A percentile compares a stretch with the other conserved stretches of the same genome.
Conservation (phyloP, 2,329 filamentous ascomycete species). For the Colletotrichum lindemuthianum region DNA sequence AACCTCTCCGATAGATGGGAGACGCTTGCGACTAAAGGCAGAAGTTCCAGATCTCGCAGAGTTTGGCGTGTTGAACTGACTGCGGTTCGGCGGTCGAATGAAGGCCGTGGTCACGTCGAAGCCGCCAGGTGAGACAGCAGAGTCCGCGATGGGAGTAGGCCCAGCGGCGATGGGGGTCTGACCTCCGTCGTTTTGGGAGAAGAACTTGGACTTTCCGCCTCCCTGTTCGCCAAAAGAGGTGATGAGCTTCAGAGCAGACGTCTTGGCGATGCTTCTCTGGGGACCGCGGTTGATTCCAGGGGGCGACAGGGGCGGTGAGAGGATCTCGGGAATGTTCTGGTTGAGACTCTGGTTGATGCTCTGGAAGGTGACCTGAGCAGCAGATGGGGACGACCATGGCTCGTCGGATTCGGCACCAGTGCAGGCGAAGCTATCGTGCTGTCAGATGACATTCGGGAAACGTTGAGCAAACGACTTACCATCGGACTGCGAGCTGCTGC, state of each 20-base stretch:
- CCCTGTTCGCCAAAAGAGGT: conserved; percentile 80
- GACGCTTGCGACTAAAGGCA: conserved; percentile 69
- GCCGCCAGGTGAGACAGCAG: conserved; percentile 76
- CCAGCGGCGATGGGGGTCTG: conserved; percentile 82
- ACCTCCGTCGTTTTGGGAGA: conserved; percentile 64
- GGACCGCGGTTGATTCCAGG: conserved; percentile 70
- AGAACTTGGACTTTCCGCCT: conserved; percentile 69
- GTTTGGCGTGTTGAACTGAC: conserved; percentile 75
- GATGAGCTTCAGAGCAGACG: conserved; percentile 87
- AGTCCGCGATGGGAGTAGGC: conserved; percentile 89
- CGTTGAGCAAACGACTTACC: conserved; percentile 50
- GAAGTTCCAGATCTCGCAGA: conserved; percentile 70
- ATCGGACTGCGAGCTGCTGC: conserved; percentile 90
- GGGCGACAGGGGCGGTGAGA: conserved; percentile 80
- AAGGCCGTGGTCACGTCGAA: conserved; percentile 74
- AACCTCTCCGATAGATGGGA: conserved; percentile 82
- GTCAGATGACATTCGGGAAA: not conserved
- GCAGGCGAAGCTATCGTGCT: conserved; percentile 76
- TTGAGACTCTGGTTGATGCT: conserved; percentile 61
- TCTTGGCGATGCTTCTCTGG: conserved; percentile 76
- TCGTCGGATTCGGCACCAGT: conserved; percentile 86
- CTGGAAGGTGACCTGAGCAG: conserved; percentile 68
- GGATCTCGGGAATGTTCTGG: conserved; percentile 67
- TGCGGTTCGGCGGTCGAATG: conserved; percentile 72
- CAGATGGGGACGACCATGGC: conserved; percentile 87